These are phyloP conservation scores for Penicillium longicatenatum DNA, from an alignment of 495 filamentous ascomycete species.

Conservation along the genomic window DNA sequence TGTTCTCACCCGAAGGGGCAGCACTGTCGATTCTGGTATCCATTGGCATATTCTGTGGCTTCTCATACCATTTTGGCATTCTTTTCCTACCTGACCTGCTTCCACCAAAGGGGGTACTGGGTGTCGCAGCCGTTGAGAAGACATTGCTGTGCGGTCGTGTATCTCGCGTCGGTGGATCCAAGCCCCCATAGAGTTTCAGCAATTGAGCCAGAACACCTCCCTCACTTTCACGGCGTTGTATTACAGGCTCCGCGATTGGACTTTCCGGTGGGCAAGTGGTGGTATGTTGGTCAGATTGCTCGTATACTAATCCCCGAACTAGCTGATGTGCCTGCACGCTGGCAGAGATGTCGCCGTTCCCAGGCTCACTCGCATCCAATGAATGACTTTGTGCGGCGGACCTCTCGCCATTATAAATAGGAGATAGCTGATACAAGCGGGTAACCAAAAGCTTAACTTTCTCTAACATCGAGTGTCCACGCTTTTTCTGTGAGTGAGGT, in stretches of 20 bases:
- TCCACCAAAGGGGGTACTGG: not conserved
- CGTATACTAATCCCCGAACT: not conserved
- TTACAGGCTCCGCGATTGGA: not conserved
- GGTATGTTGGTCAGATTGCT: not conserved
- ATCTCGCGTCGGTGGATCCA: not conserved
- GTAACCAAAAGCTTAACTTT: not conserved
- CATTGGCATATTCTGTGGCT: not conserved
- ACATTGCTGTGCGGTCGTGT: not conserved
- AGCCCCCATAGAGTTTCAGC: not conserved
- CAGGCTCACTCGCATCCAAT: not conserved
- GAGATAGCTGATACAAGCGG: not conserved
- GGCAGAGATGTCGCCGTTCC: not conserved
- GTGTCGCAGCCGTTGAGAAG: not conserved
- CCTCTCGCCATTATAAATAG: not conserved
- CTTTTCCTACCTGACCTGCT: not conserved
- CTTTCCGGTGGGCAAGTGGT: not conserved
- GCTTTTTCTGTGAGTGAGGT: not conserved
- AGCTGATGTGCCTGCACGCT: not conserved
- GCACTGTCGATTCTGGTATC: not conserved
- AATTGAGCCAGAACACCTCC: not conserved
- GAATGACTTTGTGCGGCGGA: not conserved
- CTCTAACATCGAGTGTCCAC: not conserved
- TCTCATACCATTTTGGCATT: not conserved
- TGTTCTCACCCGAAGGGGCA: not conserved
- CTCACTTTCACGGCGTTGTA: not conserved